phyloP scores from a whole-genome alignment of 2,329 filamentous ascomycete genomes.

The Diaporthe sp. region DNA sequence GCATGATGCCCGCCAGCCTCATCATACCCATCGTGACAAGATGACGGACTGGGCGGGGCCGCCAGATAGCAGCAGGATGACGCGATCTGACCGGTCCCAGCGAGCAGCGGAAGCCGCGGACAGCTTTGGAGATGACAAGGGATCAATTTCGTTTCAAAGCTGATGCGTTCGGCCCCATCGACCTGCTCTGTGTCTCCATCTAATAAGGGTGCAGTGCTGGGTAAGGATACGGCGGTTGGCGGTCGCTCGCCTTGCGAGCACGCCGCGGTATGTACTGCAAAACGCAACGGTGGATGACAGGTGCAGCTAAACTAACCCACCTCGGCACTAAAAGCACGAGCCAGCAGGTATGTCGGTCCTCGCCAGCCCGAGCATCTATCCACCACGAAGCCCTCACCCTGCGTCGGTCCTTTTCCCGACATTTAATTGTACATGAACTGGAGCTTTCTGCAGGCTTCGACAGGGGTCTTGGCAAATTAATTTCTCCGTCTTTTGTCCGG shows the following conservation, averaged over 20 bases:
- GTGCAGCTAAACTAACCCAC: background rate
- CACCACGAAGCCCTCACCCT: slow-evolving; percentile 19
- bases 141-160: slow-evolving; percentile 33
- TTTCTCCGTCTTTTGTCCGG: slow-evolving; percentile 39
- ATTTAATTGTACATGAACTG: background rate
- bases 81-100: slow-evolving; percentile 13
- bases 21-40: slow-evolving; percentile 26
- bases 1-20: slow-evolving; percentile 38
- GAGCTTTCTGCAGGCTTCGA: background rate
- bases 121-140: slow-evolving; percentile 32
- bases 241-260: background rate
- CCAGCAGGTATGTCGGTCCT: slow-evolving; percentile 15
- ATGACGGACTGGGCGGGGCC: slow-evolving; percentile 29
- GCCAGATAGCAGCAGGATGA: slow-evolving; percentile 27
- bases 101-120: slow-evolving; percentile 36
- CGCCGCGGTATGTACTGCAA: background rate
- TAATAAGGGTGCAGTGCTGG: slow-evolving; percentile 26
- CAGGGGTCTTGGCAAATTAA: slow-evolving; percentile 38
- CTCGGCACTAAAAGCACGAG: slow-evolving; percentile 17
- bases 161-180: background rate
- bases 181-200: slow-evolving; percentile 8
- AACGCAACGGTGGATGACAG: background rate
- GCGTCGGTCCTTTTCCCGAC: slow-evolving; percentile 3
- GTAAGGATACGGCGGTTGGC: background rate
- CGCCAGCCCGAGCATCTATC: slow-evolving; percentile 16